A percentile compares a stretch with the other conserved stretches of the same genome.
Evolutionary conservation across 1,284 basidiomycete species (phyloP).

Genomic region (Ceratobasidium papillatum): DNA sequence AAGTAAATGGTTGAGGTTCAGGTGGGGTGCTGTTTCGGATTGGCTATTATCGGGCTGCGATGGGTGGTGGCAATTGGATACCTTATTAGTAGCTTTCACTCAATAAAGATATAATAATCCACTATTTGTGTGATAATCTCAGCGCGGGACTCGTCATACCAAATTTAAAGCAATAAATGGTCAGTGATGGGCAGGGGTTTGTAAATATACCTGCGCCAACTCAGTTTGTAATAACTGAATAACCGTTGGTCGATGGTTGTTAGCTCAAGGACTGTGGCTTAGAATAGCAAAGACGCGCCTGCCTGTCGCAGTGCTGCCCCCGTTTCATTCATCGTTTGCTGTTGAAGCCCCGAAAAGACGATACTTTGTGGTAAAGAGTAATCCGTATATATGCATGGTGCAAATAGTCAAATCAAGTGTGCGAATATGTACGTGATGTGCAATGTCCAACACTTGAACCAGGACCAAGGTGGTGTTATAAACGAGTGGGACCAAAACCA

Average conservation of each 20-base stretch:
- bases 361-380: no score
- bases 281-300: no score
- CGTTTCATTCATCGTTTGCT: no score
- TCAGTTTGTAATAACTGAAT: no score
- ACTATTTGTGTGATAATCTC: not conserved
- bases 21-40: not conserved
- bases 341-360: no score
- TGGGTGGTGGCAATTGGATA: constrained; percentile 2
- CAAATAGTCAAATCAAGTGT: not conserved
- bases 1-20: constrained; percentile 22
- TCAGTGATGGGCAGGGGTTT: no score
- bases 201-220: no score
- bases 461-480: not conserved
- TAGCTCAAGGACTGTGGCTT: no score
- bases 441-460: constrained; percentile 21
- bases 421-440: not conserved
- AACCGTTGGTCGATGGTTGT: no score
- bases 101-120: constrained; percentile 3
- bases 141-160: not conserved
- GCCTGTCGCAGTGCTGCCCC: no score
- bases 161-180: not conserved
- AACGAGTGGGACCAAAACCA: constrained; percentile 23
- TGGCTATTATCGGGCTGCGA: constrained; percentile 2
- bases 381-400: constrained; percentile 1
- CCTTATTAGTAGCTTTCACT: constrained; percentile 19